These are phyloP conservation scores for Scleroderma citrinum DNA, from an alignment of 768 basidiomycete species.

Conservation along the genomic window DNA sequence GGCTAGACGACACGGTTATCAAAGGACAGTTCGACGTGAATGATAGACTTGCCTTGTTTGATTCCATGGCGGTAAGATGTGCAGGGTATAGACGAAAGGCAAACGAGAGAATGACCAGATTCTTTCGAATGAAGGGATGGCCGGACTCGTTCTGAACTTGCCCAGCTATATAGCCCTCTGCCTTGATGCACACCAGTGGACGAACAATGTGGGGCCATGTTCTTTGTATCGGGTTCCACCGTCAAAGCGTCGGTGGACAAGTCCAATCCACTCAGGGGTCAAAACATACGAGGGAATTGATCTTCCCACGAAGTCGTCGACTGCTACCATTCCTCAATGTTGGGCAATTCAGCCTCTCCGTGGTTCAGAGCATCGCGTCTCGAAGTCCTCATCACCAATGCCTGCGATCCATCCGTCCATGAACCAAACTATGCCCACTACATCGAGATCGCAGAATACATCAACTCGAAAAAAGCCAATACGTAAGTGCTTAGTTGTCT, in stretches of 20 bases:
- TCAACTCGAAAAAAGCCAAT: conserved; percentile 95
- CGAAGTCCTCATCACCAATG: conserved; percentile 69
- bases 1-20: conserved; percentile 2
- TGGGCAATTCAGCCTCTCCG: conserved; percentile 44
- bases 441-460: conserved; percentile 88
- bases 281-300: too few relatives aligned
- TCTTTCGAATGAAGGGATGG: conserved; percentile 3
- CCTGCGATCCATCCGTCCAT: conserved; percentile 79
- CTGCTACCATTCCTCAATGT: conserved; percentile 28
- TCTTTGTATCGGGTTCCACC: background rate
- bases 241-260: too few relatives aligned
- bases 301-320: background rate
- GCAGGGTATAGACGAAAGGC: background rate
- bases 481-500: conserved; percentile 48
- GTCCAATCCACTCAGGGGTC: too few relatives aligned
- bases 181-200: too few relatives aligned
- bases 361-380: conserved; percentile 58
- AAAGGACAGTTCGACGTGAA: background rate
- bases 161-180: conserved; percentile 9
- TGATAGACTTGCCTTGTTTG: conserved; percentile 2
- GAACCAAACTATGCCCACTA: conserved; percentile 92
- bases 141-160: too few relatives aligned
- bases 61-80: conserved; percentile 4
- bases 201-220: too few relatives aligned
- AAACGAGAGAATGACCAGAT: conserved; percentile 16